Evolutionary conservation across 495 filamentous ascomycete species (phyloP).

Genomic region (Tuber calosporum): DNA sequence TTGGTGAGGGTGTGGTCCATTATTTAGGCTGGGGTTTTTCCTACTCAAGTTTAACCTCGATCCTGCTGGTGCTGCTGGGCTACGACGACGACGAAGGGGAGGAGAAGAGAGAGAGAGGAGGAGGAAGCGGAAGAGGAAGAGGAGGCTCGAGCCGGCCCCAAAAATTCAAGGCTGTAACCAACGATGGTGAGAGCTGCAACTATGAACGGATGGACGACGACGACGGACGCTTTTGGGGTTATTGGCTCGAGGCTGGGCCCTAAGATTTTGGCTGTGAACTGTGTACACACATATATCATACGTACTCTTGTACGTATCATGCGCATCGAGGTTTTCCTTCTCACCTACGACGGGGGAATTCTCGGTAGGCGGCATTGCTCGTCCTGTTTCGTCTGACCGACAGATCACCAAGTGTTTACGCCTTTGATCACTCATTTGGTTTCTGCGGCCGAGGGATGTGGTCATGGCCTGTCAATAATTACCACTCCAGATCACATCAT

Average conservation of each 20-base stretch:
- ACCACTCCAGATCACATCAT: neutral
- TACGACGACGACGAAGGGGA: neutral
- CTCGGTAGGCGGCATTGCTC: neutral
- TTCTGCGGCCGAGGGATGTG: neutral
- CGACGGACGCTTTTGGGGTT: neutral
- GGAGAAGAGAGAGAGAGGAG: neutral
- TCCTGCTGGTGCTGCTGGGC: neutral
- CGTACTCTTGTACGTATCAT: neutral
- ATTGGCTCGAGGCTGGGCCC: neutral
- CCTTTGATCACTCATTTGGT: neutral
- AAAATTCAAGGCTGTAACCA: neutral
- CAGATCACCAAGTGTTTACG: neutral
- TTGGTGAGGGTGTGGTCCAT: neutral
- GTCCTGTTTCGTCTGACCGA: neutral
- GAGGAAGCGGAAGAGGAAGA: neutral
- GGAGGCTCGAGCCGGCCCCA: neutral
- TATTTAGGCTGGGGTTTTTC: neutral
- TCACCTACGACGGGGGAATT: neutral
- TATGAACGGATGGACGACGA: neutral
- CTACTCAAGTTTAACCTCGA: neutral
- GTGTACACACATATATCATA: neutral
- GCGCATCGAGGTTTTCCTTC: neutral
- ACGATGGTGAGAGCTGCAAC: neutral
- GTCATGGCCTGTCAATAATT: neutral
- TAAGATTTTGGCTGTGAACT: neutral